Percentiles rank a stretch among this genome's conserved stretches.
These are phyloP conservation scores for Cytidiella melzeri DNA, from an alignment of 768 basidiomycete genomes.

Conservation along the genomic window DNA sequence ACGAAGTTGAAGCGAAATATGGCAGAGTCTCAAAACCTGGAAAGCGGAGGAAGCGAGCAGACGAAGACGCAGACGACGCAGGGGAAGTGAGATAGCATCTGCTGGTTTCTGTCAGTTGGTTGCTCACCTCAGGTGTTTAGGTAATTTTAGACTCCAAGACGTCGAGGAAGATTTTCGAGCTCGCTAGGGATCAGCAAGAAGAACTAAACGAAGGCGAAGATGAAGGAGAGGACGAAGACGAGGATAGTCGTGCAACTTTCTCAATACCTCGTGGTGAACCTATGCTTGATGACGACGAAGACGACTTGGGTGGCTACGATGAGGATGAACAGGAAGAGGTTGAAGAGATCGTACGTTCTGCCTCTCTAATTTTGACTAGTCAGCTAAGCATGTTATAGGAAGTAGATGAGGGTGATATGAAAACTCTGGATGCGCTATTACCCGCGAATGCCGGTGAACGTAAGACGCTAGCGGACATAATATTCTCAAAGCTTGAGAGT, in stretches of 20 bases:
- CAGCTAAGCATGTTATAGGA: conserved; percentile 40
- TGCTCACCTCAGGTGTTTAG: conserved; percentile 31
- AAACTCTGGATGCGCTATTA: conserved; percentile 75
- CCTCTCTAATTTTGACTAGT: not conserved
- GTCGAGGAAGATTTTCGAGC: conserved; percentile 82
- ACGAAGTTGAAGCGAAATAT: conserved; percentile 72
- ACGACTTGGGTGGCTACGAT: conserved; percentile 24
- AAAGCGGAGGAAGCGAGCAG: conserved; percentile 55
- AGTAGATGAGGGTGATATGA: conserved; percentile 87
- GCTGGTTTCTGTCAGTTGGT: not conserved
- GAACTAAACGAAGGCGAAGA: conserved; percentile 68
- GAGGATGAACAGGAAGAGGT: conserved; percentile 54
- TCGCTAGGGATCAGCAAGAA: conserved; percentile 90
- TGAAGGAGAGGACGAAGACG: conserved; percentile 43
- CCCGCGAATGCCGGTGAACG: conserved; percentile 72
- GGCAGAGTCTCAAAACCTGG: conserved; percentile 72
- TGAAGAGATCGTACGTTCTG: conserved; percentile 39
- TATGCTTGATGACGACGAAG: conserved; percentile 25
- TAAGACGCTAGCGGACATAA: conserved; percentile 92
- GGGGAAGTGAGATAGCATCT: conserved; percentile 38
- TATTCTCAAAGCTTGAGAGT: conserved; percentile 85
- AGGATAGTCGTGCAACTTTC: conserved; percentile 24
- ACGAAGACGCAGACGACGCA: conserved; percentile 49
- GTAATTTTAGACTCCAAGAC: conserved; percentile 72
- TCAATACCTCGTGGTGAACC: conserved; percentile 27